Evolutionary conservation across 441 rosid species (phyloP), one percentile per base, ranked within the genome.

Genomic region (Jatropha multifida): DNA sequence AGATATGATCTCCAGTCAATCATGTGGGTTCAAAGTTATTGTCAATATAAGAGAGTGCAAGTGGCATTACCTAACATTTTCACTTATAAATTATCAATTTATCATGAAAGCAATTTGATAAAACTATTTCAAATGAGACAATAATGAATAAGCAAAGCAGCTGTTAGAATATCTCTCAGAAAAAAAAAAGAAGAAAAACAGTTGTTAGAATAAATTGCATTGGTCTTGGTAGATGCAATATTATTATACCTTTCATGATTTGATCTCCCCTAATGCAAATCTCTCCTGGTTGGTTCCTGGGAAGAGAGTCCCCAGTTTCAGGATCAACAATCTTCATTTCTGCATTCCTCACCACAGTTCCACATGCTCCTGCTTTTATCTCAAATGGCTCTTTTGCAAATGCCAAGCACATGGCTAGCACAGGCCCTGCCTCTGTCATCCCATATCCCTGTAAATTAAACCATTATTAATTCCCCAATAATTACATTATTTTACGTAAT

Each of bases 381-480:
- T 87, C 91, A 37, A 89, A 82, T 0, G 94, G 87, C 14, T 94
- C 90, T 71, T 94, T 94, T 0, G 97, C 97, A 52, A 94, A 89
- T 2, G 91, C 95, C 80, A 89, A 77, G n/a, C 93, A 85, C 97
- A 91, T 89, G 1, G 98, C 81, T 20, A 94, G 77, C 42, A 88
- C 94, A 0, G 93, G 92, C 27, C 98, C 98, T 18, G 97, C 96
- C 80, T 94, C 98, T 8, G 97, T 92, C 98, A 94, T 94, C 54
- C 98, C 98, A 55, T 94, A 94, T 4, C 98, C 98, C 98, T 93
- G 44, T 48, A 41, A 26, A 65, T 51, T 26, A 15, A 3, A 5
- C 41, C 11, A 9, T 15, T 20, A 7, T 12, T 66, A 2, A 32
- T 32, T 32, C 0, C 32, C 32, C 32, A 32, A 32, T 32, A 32